Conservation (phyloP, 257 asterid species). For the Solanum bulbocastanum region DNA sequence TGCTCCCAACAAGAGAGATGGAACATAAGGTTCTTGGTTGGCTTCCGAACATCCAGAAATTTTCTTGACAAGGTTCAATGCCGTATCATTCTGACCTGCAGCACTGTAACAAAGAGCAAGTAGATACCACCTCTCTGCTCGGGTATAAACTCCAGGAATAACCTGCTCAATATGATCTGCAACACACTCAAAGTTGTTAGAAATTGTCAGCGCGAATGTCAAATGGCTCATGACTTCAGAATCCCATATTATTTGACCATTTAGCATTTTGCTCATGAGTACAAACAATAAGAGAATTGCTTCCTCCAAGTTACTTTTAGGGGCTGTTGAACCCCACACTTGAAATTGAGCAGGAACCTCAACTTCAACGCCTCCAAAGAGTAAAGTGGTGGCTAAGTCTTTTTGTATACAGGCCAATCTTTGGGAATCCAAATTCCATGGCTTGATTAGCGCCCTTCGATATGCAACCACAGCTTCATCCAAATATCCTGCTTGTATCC, state of each 20-base stretch:
- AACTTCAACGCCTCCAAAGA: slow-evolving; percentile 69
- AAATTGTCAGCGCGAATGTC: slow-evolving; percentile 53
- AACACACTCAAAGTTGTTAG: slow-evolving; percentile 43
- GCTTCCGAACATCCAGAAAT: slow-evolving; percentile 44
- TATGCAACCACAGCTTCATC: slow-evolving; percentile 71
- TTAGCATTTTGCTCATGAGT: slow-evolving; percentile 43
- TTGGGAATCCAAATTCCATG: slow-evolving; percentile 65
- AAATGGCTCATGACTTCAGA: slow-evolving; percentile 63
- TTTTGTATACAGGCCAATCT: slow-evolving; percentile 61
- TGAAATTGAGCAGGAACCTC: slow-evolving; percentile 27
- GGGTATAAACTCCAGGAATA: slow-evolving; percentile 51
- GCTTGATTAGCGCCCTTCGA: slow-evolving; percentile 56
- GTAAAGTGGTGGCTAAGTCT: slow-evolving; percentile 52
- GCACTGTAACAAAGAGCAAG: slow-evolving; percentile 80
- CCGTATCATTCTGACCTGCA: slow-evolving; percentile 49
- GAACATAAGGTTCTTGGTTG: slow-evolving; percentile 31
- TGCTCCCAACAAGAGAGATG: slow-evolving; percentile 70
- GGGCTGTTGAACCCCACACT: slow-evolving; percentile 22
- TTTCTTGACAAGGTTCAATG: slow-evolving; percentile 58
- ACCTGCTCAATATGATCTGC: slow-evolving; percentile 69
- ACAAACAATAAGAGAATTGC: slow-evolving; percentile 64
- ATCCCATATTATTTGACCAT: slow-evolving; percentile 69
- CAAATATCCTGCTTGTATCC: slow-evolving; percentile 52
- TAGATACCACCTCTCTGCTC: slow-evolving; percentile 77
- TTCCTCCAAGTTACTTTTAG: slow-evolving; percentile 46